phyloP scores from a whole-genome alignment of 2,329 filamentous ascomycete species.

The Parafenestella ontariensis region DNA sequence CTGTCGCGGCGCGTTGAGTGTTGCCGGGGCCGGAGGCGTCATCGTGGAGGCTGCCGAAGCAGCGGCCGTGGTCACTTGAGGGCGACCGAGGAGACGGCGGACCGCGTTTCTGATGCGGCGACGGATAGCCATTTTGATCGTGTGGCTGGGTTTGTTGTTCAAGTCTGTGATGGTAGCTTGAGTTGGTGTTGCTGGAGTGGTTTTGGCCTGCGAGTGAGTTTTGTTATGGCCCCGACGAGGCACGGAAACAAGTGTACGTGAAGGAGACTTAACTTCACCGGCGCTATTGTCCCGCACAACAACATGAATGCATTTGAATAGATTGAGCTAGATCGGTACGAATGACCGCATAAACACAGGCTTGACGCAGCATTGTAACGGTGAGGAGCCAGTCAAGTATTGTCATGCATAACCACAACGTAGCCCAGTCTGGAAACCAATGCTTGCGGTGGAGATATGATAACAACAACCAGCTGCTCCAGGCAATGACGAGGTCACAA shows the following conservation, averaged over 20 bases:
- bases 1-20: not conserved
- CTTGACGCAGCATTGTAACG: no score
- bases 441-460: no score
- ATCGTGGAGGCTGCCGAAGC: not conserved
- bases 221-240: not conserved
- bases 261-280: not conserved
- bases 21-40: not conserved
- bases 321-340: no score
- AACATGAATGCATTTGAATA: no score
- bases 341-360: no score
- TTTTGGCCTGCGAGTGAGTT: no score
- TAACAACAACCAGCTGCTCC: no score
- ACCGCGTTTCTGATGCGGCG: not conserved
- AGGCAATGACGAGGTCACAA: no score
- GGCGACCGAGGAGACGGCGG: not conserved
- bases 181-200: not conserved
- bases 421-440: no score
- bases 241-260: not conserved
- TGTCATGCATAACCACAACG: no score
- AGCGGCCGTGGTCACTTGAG: not conserved
- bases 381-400: no score
- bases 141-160: not conserved
- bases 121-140: not conserved
- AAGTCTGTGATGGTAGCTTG: not conserved
- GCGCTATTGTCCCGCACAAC: not conserved